Conservation (phyloP, 768 basidiomycete genomes). For the Lactarius evosmus region DNA sequence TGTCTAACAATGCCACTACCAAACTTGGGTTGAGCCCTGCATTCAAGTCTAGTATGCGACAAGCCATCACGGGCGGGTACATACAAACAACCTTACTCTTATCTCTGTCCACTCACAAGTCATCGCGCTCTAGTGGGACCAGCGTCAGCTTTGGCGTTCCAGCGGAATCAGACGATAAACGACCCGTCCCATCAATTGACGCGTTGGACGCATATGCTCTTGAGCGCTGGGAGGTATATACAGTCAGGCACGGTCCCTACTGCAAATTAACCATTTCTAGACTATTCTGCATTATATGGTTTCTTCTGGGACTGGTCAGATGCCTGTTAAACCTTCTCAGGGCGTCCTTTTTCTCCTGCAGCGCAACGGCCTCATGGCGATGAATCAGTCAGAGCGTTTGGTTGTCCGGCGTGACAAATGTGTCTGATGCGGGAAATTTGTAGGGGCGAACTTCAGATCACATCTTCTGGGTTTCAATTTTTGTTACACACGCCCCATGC, state of each 20-base stretch:
- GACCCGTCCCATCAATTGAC: conserved; percentile 50
- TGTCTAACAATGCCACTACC: conserved; percentile 49
- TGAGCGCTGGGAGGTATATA: conserved; percentile 83
- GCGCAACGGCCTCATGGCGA: conserved; percentile 83
- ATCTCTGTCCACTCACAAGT: conserved; percentile 5
- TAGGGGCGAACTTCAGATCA: conserved; percentile 70
- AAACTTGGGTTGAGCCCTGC: conserved; percentile 68
- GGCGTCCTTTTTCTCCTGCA: conserved; percentile 82
- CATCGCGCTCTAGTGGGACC: conserved; percentile 48
- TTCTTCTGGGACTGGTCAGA: conserved; percentile 79
- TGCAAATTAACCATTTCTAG: conserved; percentile 40
- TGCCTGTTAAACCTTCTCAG: conserved; percentile 70
- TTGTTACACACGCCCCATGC: conserved; percentile 90
- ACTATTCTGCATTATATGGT: conserved; percentile 99
- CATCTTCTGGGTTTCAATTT: conserved; percentile 94
- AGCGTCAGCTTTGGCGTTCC: conserved; percentile 85
- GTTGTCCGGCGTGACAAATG: not conserved
- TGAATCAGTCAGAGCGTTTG: conserved; percentile 49
- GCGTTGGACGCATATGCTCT: conserved; percentile 77
- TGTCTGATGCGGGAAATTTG: conserved; percentile 34
- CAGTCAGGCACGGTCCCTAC: not conserved
- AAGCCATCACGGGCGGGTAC: conserved; percentile 87
- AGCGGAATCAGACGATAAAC: conserved; percentile 61
- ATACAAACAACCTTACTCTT: conserved; percentile 26
- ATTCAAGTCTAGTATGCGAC: conserved; percentile 76